Evolutionary conservation across 164 flowering plant genomes (phyloP), one percentile per base, ranked within the genome.

Genomic region (Chimonanthus salicifolius): DNA sequence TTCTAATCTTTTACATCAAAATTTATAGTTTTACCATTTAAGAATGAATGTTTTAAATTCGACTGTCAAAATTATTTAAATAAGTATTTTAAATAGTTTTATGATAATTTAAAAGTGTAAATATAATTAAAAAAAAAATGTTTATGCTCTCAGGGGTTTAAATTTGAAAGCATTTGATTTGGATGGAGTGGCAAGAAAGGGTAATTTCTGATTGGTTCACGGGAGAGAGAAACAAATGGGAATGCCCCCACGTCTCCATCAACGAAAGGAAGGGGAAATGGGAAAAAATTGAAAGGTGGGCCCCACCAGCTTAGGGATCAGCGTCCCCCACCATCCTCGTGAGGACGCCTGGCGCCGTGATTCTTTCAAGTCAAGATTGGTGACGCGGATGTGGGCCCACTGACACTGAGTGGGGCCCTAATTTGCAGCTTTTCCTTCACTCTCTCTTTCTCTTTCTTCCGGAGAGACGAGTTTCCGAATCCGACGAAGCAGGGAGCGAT

Each of bases 351-450:
- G 68, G 68, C 68, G 46, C 49, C 43, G 8, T 5, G 10, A 65
- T 45, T 6, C 47, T 54, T 54, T 44, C 47, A 45, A 44, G 68
- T 65, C 68, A 44, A 65, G 46, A 16, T 16, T 16, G 8, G 48
- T 45, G 13, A 33, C 46, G 66, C 8, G 18, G n/a, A 11, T 16
- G 47, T 65, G 18, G 68, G 47, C 47, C 68, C 68, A 65, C 68
- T 65, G 3, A 13, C 15, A 43, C 5, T 5, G 2, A 51, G 11
- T 33, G 68, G 47, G 48, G 45, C 15, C 47, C 47, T 47, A 13
- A 8, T 33, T 45, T 65, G 68, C 68, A 65, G 68, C 68, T 65
- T 65, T 65, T 45, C 68, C 44, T 4, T 65, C n/a, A 15, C 47
- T 3, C 68, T 20, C 13, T 43, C 44, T 33, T 64, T 64, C n/a